A percentile compares a stretch with the other conserved stretches of the same genome.
Conservation (phyloP, 108 stramenopile species). For the Nitzschia sp. region DNA sequence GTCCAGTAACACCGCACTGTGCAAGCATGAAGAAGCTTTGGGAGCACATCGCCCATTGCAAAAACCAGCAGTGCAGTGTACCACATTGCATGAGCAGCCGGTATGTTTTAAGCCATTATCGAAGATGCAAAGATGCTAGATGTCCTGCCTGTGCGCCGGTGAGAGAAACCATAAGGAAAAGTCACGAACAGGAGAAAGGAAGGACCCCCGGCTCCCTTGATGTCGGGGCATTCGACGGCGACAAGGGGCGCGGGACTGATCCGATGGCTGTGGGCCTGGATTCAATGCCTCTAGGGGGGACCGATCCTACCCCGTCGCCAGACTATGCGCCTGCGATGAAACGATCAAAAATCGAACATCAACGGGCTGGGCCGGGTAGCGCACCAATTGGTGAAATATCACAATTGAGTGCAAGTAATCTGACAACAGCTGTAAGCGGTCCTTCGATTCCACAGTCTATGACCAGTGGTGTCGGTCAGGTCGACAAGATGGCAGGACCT, state of each 20-base stretch:
- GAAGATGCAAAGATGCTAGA: constrained; percentile 89
- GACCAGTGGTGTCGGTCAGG: background rate
- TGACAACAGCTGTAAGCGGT: background rate
- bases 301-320: constrained; percentile 6
- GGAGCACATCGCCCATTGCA: constrained; percentile 98
- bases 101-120: constrained; percentile 97
- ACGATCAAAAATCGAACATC: constrained; percentile 7
- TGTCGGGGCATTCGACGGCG: constrained; percentile 16
- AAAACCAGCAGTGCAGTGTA: constrained; percentile 89
- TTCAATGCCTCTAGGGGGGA: background rate
- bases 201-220: background rate
- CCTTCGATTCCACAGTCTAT: background rate
- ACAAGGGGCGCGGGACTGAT: background rate
- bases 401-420: background rate
- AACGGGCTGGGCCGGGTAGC: background rate
- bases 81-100: constrained; percentile 98
- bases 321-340: constrained; percentile 5
- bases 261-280: background rate
- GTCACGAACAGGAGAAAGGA: constrained; percentile 46
- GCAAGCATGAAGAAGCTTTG: constrained; percentile 97
- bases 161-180: constrained; percentile 88
- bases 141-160: constrained; percentile 98
- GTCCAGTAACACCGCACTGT: constrained; percentile 95
- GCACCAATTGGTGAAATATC: background rate
- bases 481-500: constrained; percentile 1